Percentiles rank a stretch among this genome's conserved stretches.
These are phyloP conservation scores for Nakataea oryzae DNA, from an alignment of 2,329 filamentous ascomycete species.

Conservation along the genomic window DNA sequence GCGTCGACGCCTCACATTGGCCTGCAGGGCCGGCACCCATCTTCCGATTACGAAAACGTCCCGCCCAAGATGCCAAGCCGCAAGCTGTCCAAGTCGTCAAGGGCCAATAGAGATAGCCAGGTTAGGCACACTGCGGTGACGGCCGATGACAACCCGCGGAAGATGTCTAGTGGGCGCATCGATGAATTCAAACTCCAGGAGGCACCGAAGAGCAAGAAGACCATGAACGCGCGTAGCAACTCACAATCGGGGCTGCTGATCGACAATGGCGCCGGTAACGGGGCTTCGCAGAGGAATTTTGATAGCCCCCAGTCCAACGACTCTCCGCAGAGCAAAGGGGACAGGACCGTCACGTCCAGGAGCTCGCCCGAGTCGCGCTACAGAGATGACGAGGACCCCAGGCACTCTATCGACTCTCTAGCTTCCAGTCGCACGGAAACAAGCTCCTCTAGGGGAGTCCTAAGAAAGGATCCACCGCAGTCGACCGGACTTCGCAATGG, in stretches of 20 bases:
- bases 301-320: constrained; percentile 16
- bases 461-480: constrained; percentile 53
- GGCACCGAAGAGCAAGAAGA: constrained; percentile 55
- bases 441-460: constrained; percentile 36
- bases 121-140: constrained; percentile 17
- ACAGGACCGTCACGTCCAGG: constrained; percentile 30
- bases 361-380: constrained; percentile 49
- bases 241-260: constrained; percentile 30
- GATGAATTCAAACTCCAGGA: constrained; percentile 75
- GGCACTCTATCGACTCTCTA: constrained; percentile 31
- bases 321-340: constrained; percentile 22
- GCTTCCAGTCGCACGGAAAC: constrained; percentile 27
- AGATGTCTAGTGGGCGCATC: constrained; percentile 23
- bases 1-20: constrained; percentile 76
- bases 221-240: constrained; percentile 29
- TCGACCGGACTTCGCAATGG: constrained; percentile 27
- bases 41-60: constrained; percentile 45
- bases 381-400: constrained; percentile 42
- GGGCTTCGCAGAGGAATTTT: constrained; percentile 24
- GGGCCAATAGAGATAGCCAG: constrained; percentile 20
- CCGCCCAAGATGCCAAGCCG: constrained; percentile 38
- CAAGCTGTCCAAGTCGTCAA: constrained; percentile 35
- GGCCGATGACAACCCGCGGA: constrained; percentile 25
- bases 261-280: constrained; percentile 24
- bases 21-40: constrained; percentile 62